phyloP scores from a whole-genome alignment of 306 rosid genomes.

The Nissolia schottii region DNA sequence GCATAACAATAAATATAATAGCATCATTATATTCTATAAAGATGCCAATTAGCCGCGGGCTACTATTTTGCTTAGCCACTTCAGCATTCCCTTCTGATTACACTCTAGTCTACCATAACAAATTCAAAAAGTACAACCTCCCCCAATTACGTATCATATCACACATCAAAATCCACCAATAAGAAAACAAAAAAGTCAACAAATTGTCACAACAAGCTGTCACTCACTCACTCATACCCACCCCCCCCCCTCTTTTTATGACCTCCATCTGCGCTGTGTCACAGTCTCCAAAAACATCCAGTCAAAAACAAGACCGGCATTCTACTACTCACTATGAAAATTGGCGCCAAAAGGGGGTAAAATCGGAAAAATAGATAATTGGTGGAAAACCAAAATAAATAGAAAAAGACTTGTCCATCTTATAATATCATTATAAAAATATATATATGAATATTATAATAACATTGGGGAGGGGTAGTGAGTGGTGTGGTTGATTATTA shows the following conservation, averaged over 20 bases:
- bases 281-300: slow-evolving; percentile 41
- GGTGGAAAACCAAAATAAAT: slow-evolving; percentile 2
- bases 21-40: background rate
- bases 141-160: background rate
- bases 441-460: background rate
- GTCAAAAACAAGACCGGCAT: slow-evolving; percentile 24
- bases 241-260: background rate
- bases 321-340: background rate
- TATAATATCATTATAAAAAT: background rate
- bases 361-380: slow-evolving; percentile 14
- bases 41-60: slow-evolving; percentile 59
- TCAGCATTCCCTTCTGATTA: slow-evolving; percentile 38
- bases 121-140: background rate
- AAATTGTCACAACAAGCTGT: background rate
- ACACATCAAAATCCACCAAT: background rate
- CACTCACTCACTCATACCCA: background rate
- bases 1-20: background rate
- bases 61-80: slow-evolving; percentile 47
- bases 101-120: background rate
- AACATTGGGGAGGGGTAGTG: background rate
- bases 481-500: background rate
- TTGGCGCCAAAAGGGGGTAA: slow-evolving; percentile 2
- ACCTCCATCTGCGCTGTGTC: slow-evolving; percentile 3
- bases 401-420: background rate
- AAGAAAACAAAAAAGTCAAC: slow-evolving; percentile 15